Conservation (phyloP, 495 filamentous ascomycete species). For the Aspergillus bridgeri region DNA sequence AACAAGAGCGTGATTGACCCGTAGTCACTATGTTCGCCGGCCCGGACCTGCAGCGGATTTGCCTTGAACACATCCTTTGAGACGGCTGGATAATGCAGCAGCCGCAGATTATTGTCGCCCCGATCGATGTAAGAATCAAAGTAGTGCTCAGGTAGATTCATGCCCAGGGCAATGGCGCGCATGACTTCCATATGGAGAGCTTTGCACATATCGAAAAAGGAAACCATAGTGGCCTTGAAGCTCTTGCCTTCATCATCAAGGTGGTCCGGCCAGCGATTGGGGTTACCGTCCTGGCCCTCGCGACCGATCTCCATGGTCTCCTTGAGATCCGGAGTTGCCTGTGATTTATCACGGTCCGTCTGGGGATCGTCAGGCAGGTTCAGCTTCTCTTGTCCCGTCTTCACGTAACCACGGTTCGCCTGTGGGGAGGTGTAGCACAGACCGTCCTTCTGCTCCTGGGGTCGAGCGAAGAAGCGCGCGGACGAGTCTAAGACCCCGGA, state of each 20-base stretch:
- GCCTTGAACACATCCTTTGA: conserved; percentile 61
- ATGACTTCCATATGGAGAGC: conserved; percentile 74
- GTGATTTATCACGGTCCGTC: conserved; percentile 54
- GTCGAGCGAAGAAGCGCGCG: conserved; percentile 71
- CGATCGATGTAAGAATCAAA: conserved; percentile 72
- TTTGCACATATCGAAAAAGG: conserved; percentile 72
- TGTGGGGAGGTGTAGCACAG: conserved; percentile 68
- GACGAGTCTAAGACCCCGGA: conserved; percentile 65
- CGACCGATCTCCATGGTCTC: conserved; percentile 82
- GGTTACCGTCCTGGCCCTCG: conserved; percentile 60
- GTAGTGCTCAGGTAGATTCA: conserved; percentile 68
- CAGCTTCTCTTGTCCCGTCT: conserved; percentile 75
- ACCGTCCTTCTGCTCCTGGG: conserved; percentile 64
- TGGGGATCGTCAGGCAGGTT: conserved; percentile 52
- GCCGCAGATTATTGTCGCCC: conserved; percentile 83
- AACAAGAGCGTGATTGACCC: conserved; percentile 86
- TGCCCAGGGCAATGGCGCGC: conserved; percentile 81
- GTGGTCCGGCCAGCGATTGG: conserved; percentile 79
- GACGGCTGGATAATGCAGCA: conserved; percentile 84
- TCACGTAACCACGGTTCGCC: conserved; percentile 76
- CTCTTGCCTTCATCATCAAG: conserved; percentile 56
- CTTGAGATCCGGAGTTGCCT: conserved; percentile 71
- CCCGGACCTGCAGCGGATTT: conserved; percentile 72
- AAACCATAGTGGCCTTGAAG: conserved; percentile 70
- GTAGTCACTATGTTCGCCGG: conserved; percentile 87